A percentile compares a stretch with the other conserved stretches of the same genome.
Evolutionary conservation across 164 flowering plant species (phyloP).

Genomic region (Houttuynia cordata): DNA sequence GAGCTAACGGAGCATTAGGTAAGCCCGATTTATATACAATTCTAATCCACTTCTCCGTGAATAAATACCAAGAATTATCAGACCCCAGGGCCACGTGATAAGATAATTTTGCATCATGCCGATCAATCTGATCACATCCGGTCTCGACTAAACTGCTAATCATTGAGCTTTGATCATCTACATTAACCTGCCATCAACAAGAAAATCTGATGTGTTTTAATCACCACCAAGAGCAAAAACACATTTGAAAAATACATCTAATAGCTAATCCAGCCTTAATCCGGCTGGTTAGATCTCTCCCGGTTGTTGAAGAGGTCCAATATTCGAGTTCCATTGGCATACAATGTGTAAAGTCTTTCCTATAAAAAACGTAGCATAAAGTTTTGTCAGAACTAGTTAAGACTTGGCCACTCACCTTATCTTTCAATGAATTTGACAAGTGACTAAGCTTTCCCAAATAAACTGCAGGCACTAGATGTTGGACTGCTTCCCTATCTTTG

Average conservation of each 20-base stretch:
- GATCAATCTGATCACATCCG: slow-evolving; percentile 8
- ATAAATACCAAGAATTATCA: slow-evolving; percentile 87
- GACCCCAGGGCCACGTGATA: slow-evolving; percentile 90
- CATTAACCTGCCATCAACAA: slow-evolving; percentile 21
- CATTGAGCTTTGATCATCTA: slow-evolving; percentile 21
- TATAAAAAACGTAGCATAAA: too few species aligned
- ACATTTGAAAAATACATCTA: too few species aligned
- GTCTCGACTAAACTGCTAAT: slow-evolving; percentile 9
- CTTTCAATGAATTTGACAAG: slow-evolving; percentile 38
- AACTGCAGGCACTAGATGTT: slow-evolving; percentile 58
- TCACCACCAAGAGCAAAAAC: background rate
- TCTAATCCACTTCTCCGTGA: slow-evolving; percentile 81
- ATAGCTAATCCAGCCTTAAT: too few species aligned
- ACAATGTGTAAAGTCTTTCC: too few species aligned
- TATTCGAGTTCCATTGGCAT: too few species aligned
- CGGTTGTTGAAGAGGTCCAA: too few species aligned
- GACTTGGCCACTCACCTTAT: slow-evolving; percentile 24
- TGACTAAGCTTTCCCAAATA: slow-evolving; percentile 62
- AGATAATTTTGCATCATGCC: slow-evolving; percentile 27
- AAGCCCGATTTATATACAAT: slow-evolving; percentile 69
- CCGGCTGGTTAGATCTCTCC: too few species aligned
- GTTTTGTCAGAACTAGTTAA: too few species aligned
- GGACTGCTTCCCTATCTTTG: slow-evolving; percentile 54
- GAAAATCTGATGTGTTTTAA: background rate
- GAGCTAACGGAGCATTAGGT: slow-evolving; percentile 60